A percentile compares a stretch with the other conserved stretches of the same genome.
phyloP scores from a whole-genome alignment of 2,329 filamentous ascomycete species.

The Metarhizium robertsii region DNA sequence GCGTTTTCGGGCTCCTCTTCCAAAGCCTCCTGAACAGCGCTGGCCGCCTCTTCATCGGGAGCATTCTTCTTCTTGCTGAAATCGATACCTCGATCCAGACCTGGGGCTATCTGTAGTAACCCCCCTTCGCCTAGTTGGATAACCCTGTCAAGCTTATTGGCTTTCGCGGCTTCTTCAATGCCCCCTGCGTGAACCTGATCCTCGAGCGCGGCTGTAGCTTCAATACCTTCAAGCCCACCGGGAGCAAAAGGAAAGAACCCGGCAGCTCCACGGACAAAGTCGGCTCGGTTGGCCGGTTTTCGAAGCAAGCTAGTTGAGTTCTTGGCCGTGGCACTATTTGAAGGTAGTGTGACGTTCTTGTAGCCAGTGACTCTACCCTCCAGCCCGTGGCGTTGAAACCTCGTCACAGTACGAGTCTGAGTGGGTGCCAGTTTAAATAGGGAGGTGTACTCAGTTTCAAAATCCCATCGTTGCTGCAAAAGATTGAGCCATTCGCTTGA shows the following conservation, averaged over 20 bases:
- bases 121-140: slow-evolving; percentile 78
- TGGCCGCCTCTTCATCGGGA: slow-evolving; percentile 50
- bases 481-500: slow-evolving; percentile 79
- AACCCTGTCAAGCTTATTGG: slow-evolving; percentile 65
- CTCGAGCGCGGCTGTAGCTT: slow-evolving; percentile 76
- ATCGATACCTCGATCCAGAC: slow-evolving; percentile 68
- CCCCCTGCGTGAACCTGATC: slow-evolving; percentile 57
- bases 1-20: slow-evolving; percentile 39
- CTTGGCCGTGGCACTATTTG: slow-evolving; percentile 82
- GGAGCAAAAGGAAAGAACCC: slow-evolving; percentile 94
- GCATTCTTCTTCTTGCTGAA: slow-evolving; percentile 51
- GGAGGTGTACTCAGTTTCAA: slow-evolving; percentile 68
- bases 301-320: slow-evolving; percentile 85
- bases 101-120: slow-evolving; percentile 73
- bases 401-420: slow-evolving; percentile 87
- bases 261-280: slow-evolving; percentile 86
- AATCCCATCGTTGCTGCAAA: slow-evolving; percentile 84
- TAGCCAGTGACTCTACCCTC: slow-evolving; percentile 92
- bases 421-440: slow-evolving; percentile 83
- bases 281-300: slow-evolving; percentile 76
- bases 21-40: slow-evolving; percentile 60
- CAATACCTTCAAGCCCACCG: slow-evolving; percentile 77
- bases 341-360: slow-evolving; percentile 85
- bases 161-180: slow-evolving; percentile 31
- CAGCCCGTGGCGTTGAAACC: slow-evolving; percentile 83